Conservation (phyloP, 208 protist genomes). For the Trypanosoma mega region DNA sequence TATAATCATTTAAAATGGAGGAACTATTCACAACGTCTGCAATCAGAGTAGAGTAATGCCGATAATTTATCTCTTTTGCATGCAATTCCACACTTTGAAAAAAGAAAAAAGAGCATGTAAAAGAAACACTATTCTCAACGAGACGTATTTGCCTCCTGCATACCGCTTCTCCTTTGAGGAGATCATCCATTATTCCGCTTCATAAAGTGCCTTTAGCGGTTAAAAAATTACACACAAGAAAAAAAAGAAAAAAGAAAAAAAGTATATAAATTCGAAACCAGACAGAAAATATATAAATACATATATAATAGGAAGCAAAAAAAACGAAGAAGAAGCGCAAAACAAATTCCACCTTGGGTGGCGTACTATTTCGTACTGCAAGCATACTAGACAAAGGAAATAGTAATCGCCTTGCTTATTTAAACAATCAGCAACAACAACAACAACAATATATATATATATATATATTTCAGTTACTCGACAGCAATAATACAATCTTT, state of each 20-base stretch:
- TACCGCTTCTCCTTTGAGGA: not conserved
- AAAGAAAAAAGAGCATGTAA: not conserved
- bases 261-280: no score
- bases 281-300: no score
- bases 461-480: constrained; percentile 21
- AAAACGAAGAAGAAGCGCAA: constrained; percentile 20
- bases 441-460: not conserved
- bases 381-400: no score
- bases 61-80: not conserved
- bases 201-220: not conserved
- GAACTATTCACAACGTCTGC: not conserved
- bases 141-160: constrained; percentile 16
- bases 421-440: constrained; percentile 12
- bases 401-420: no score
- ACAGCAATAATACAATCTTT: constrained; percentile 22
- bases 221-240: constrained; percentile 1
- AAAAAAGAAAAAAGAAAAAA: constrained; percentile 10
- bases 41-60: constrained; percentile 5
- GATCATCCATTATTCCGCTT: constrained; percentile 12
- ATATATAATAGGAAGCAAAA: no score
- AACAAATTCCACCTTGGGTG: not conserved
- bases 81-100: not conserved
- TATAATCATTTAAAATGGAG: not conserved
- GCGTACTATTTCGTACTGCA: no score
- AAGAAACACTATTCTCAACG: constrained; percentile 4